These are phyloP conservation scores for Pyrenophora teres DNA, from an alignment of 2,329 filamentous ascomycete species.

Conservation along the genomic window DNA sequence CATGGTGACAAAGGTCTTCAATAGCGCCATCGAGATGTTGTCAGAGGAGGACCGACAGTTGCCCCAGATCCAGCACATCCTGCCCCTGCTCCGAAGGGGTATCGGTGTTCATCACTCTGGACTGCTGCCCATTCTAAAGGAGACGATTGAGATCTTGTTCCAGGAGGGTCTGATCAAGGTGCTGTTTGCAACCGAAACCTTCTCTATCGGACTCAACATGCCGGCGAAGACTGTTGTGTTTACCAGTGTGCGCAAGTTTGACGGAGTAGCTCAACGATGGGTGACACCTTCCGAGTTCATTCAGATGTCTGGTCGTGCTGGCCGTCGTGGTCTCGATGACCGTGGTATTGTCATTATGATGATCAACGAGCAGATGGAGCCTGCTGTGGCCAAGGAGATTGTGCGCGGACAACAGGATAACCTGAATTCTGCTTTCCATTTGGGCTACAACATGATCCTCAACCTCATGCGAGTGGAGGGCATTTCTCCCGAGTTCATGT, in stretches of 20 bases:
- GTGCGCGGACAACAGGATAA: slow-evolving; percentile 96
- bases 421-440: slow-evolving; percentile 94
- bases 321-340: slow-evolving; percentile 94
- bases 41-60: slow-evolving; percentile 88
- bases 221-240: slow-evolving; percentile 99
- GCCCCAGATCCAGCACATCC: slow-evolving; percentile 86
- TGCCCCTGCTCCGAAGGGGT: slow-evolving; percentile 85
- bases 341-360: slow-evolving; percentile 99
- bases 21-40: slow-evolving; percentile 87
- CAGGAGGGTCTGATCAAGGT: slow-evolving; percentile 98
- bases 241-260: slow-evolving; percentile 93
- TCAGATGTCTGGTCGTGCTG: slow-evolving; percentile 97
- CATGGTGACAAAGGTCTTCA: slow-evolving; percentile 93
- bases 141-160: slow-evolving; percentile 98
- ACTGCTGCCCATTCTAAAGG: slow-evolving; percentile 91
- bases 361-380: slow-evolving; percentile 96
- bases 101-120: slow-evolving; percentile 98
- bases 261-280: slow-evolving; percentile 79
- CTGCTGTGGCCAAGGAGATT: slow-evolving; percentile 89
- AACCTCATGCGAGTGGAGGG: slow-evolving; percentile 97
- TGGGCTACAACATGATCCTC: slow-evolving; percentile 99
- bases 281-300: slow-evolving; percentile 96
- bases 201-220: slow-evolving; percentile 99
- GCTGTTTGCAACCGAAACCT: slow-evolving; percentile 95
- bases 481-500: slow-evolving; percentile 98